These are phyloP conservation scores for Cladorrhinum samala DNA, from an alignment of 495 filamentous ascomycete genomes.

Conservation along the genomic window DNA sequence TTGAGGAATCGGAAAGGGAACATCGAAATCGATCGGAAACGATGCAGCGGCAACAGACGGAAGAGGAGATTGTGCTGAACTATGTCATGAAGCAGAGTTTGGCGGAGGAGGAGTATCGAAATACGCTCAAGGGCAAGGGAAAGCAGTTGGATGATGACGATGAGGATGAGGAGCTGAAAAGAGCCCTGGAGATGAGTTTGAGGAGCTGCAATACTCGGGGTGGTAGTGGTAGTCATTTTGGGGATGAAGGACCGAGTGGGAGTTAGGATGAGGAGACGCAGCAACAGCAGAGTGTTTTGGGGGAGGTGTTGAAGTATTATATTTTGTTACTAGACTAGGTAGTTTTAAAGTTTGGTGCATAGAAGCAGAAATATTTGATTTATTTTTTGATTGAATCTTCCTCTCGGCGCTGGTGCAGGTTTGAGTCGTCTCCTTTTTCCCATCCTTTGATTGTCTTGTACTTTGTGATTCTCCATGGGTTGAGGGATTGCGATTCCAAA, in stretches of 20 bases:
- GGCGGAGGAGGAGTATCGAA: conserved; percentile 52
- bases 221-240: not conserved
- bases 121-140: conserved; percentile 14
- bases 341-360: no score
- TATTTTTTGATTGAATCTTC: no score
- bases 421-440: not conserved
- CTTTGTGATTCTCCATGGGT: conserved; percentile 27
- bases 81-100: conserved; percentile 75
- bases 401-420: not conserved
- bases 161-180: conserved; percentile 40
- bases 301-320: not conserved
- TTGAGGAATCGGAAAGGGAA: conserved; percentile 43
- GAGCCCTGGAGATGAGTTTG: conserved; percentile 45
- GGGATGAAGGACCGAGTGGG: not conserved
- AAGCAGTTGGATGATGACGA: conserved; percentile 19
- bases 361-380: no score
- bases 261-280: not conserved
- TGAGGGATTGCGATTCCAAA: conserved; percentile 21
- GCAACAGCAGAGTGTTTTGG: not conserved
- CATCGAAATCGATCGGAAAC: conserved; percentile 33
- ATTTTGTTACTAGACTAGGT: not conserved
- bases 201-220: conserved; percentile 16
- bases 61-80: conserved; percentile 69
- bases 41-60: conserved; percentile 42
- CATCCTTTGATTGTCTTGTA: conserved; percentile 13